Evolutionary conservation across 2,329 filamentous ascomycete species (phyloP).

Genomic region (Calycina marina): DNA sequence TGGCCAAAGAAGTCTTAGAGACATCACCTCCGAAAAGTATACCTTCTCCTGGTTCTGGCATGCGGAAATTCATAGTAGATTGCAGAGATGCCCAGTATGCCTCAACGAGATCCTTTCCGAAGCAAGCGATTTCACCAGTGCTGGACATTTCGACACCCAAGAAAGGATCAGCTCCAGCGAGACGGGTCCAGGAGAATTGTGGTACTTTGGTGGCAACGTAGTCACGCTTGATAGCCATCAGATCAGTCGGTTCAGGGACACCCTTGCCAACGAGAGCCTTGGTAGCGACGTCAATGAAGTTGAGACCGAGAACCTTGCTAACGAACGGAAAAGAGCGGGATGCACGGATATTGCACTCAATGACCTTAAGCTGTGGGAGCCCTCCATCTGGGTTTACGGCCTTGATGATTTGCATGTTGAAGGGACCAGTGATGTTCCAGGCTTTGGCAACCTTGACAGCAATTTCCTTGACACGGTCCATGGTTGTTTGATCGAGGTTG

Average conservation of each 20-base stretch:
- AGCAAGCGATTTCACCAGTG: conserved; percentile 97
- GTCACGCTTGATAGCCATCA: conserved; percentile 79
- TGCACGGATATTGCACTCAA: conserved; percentile 94
- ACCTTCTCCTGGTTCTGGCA: conserved; percentile 88
- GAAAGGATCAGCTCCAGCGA: conserved; percentile 93
- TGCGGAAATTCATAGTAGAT: conserved; percentile 98
- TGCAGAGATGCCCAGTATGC: conserved; percentile 96
- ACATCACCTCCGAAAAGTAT: conserved; percentile 85
- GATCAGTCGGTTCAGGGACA: conserved; percentile 71
- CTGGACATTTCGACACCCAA: conserved; percentile 95
- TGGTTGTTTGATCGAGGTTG: conserved; percentile 60
- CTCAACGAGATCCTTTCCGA: conserved; percentile 88
- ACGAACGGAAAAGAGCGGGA: conserved; percentile 98
- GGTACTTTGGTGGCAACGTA: conserved; percentile 96
- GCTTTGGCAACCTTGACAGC: conserved; percentile 92
- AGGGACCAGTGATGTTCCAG: conserved; percentile 93
- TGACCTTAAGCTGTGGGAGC: conserved; percentile 75
- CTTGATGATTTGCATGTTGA: conserved; percentile 99
- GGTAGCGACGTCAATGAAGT: conserved; percentile 89
- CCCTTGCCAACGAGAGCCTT: conserved; percentile 78
- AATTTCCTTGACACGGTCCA: conserved; percentile 87
- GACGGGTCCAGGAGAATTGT: conserved; percentile 97
- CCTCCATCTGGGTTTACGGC: conserved; percentile 62
- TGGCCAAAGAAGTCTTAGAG: conserved; percentile 52
- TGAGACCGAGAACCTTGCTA: conserved; percentile 88